Evolutionary conservation across 2,329 filamentous ascomycete genomes (phyloP).

Genomic region (Periconia sp.): DNA sequence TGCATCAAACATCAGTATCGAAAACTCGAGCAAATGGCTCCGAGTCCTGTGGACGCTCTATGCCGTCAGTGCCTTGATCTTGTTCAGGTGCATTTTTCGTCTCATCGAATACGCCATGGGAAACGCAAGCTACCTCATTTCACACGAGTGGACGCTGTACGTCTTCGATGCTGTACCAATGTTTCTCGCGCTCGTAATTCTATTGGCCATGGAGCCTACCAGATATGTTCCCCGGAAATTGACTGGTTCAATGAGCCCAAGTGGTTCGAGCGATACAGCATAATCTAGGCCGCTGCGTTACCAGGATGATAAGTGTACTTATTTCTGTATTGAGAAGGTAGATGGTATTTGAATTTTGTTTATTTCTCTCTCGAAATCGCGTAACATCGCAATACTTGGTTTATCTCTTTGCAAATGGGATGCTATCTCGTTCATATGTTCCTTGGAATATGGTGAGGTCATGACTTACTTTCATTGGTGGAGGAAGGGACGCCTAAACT

Average conservation of each 20-base stretch:
- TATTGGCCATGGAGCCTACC: conserved; percentile 30
- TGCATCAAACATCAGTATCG: not conserved
- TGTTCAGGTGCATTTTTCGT: conserved; percentile 54
- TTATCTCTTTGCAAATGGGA: too few species aligned
- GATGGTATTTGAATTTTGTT: too few species aligned
- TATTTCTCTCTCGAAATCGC: too few species aligned
- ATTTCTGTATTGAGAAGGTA: too few species aligned
- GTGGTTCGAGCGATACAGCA: not conserved
- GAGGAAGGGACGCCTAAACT: too few species aligned
- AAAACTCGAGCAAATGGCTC: conserved; percentile 16
- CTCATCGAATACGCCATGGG: conserved; percentile 55
- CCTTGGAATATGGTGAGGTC: too few species aligned
- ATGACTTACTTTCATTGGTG: too few species aligned
- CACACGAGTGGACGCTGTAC: conserved; percentile 50
- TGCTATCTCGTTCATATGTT: too few species aligned
- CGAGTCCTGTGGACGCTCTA: conserved; percentile 47
- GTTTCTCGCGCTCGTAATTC: conserved; percentile 46
- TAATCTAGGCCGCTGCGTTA: not conserved
- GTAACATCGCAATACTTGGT: too few species aligned
- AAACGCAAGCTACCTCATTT: conserved; percentile 48
- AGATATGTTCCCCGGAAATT: conserved; percentile 17
- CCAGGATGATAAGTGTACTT: too few species aligned
- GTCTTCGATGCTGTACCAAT: conserved; percentile 52
- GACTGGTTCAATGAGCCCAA: not conserved
- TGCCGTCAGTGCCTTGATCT: conserved; percentile 49